phyloP scores from a whole-genome alignment of 768 basidiomycete species.

The Galerina sulciceps region DNA sequence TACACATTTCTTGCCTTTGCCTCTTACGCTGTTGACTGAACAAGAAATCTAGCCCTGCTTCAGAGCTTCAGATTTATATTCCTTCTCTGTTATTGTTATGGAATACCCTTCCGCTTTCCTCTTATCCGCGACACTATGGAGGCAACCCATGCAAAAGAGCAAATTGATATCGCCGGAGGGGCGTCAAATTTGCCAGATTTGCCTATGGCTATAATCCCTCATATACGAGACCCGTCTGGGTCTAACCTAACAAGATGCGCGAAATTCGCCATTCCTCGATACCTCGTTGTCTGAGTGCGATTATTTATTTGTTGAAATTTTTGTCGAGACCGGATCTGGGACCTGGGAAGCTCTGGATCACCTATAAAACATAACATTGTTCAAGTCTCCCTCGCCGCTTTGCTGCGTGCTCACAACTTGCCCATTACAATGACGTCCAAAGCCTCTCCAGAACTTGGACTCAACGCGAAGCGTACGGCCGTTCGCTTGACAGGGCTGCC shows the following conservation, averaged over 20 bases:
- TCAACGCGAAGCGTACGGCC: constrained; percentile 33
- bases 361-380: constrained; percentile 3
- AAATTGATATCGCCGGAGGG: neutral
- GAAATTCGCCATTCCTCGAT: constrained; percentile 38
- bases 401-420: constrained; percentile 1
- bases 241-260: constrained; percentile 21
- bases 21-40: neutral
- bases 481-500: constrained; percentile 33
- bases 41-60: neutral
- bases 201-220: constrained; percentile 42
- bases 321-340: neutral
- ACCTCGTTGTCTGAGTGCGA: constrained; percentile 1
- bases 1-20: neutral
- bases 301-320: neutral
- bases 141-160: neutral
- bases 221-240: constrained; percentile 3
- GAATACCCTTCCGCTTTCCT: neutral
- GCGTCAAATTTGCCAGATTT: neutral
- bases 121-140: neutral
- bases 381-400: neutral
- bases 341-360: too few relatives aligned
- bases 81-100: too few relatives aligned
- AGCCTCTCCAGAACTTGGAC: constrained; percentile 27
- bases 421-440: constrained; percentile 18
- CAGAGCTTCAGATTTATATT: neutral